Evolutionary conservation across 805 yeast species (phyloP), one percentile per base, ranked within the genome.

Genomic region (Candida germanica): DNA sequence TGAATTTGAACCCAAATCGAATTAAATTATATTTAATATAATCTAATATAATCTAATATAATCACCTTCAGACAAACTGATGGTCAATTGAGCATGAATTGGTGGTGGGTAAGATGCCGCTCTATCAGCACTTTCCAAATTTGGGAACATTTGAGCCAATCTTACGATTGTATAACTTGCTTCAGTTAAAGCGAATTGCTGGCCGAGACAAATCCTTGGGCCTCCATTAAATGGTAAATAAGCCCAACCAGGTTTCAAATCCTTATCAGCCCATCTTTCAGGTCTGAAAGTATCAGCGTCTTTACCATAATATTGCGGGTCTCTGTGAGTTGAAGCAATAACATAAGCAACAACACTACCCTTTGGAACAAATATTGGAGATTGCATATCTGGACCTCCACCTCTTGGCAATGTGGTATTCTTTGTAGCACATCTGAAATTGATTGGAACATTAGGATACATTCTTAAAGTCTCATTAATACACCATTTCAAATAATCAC

Each of bases 141-240:
- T 47, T 5, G 58, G 56, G 42, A 55, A 55, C 40, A 50, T 20
- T 42, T 53, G 58, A 16, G 46, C 35, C 22, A 71, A 48, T 42
- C 75, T 58, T 12, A 58, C 64, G 27, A 68, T 46, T 13, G 64
- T 57, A 50, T 69, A 73, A 14, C 71, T 59, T 9, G 75, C 72
- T 53, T 73, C 78, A 14, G 77, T 72, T 14, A 73, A 63, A 5
- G 79, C 79, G 53, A 71, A 72, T 53, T 73, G 78, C 57, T 73
- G 78, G 26, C 79, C 79, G 36, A 73, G 56, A 49, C 79, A 73
- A 39, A 73, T 71, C 42, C 79, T 55, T 15, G 79, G 78, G 5
- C 79, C 79, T 29, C 79, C 79, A 46, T 72, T 71, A 56, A 73
- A 73, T 17, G 78, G 77, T 21, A 72, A 52, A 50, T 67, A 73